phyloP scores from a whole-genome alignment of 768 basidiomycete species.

The Mycena maculata region DNA sequence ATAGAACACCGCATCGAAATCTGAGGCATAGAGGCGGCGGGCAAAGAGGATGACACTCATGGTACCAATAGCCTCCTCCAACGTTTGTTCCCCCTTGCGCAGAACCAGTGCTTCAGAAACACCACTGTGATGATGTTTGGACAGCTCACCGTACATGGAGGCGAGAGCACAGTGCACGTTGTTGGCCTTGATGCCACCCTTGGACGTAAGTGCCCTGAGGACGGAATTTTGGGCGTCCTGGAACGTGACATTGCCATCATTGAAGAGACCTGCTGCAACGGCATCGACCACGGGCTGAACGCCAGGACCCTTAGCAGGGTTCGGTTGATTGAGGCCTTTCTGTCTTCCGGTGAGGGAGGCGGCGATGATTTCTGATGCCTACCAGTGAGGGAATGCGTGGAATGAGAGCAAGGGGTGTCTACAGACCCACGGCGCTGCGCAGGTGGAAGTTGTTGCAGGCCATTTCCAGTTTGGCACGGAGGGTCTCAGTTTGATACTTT shows the following conservation, averaged over 20 bases:
- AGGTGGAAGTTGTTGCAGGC: not conserved
- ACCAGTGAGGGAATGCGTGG: conserved; percentile 1
- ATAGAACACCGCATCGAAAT: not conserved
- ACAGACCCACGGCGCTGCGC: not conserved
- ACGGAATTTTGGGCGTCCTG: not conserved
- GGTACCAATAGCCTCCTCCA: not conserved
- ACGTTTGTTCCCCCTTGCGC: not conserved
- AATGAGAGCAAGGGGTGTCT: not conserved
- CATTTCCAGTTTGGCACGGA: not conserved
- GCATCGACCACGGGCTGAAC: conserved; percentile 10
- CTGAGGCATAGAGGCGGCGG: not conserved
- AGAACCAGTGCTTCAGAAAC: not conserved
- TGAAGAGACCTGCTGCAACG: not conserved
- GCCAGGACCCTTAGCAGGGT: not conserved
- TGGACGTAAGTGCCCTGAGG: not conserved
- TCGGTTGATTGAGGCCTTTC: not conserved
- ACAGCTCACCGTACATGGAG: not conserved
- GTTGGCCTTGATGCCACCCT: not conserved
- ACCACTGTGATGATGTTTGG: not conserved
- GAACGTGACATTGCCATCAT: not conserved
- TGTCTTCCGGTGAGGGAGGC: not conserved
- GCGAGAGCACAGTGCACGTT: not conserved
- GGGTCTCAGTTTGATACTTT: not conserved
- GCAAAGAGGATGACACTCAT: conserved; percentile 13
- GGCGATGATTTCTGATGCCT: not conserved